Evolutionary conservation across 495 filamentous ascomycete genomes (phyloP), one percentile per base, ranked within the genome.

Genomic region (Chaetomidium leptoderma): DNA sequence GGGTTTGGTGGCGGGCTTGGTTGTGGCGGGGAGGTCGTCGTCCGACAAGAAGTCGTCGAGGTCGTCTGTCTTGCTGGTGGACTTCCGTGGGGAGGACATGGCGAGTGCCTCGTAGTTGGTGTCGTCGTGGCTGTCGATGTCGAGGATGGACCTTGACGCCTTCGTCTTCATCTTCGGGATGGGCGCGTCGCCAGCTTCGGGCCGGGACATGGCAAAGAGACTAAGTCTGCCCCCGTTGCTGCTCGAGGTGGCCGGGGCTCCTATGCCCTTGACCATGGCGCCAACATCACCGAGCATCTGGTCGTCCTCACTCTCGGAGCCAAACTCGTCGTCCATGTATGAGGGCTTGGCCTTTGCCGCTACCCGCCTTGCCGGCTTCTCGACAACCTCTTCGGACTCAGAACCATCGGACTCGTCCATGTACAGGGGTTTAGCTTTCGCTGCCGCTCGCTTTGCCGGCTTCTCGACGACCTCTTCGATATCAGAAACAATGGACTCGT

Each of bases 221-320:
- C 77, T 80, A 49, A 82, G 71, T 47, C 80, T 83, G 68, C 60
- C 84, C 70, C 61, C 80, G 29, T 76, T 70, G 32, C 54, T 58
- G 55, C 55, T 61, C n/a, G 60, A 50, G n/a, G 68, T 72, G 30
- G 71, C 68, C 19, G 76, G 71, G 54, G 74, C 81, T 37, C 85
- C 79, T 68, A 95, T 92, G 45, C 90, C 91, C 75, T 96, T 96
- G 63, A 97, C 91, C 83, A 97, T 85, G 56, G 83, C 82, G 68
- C 85, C 89, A 53, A 96, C 88, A 68, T 97, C 89, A 44, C 87
- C 87, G 50, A 96, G 83, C 70, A 89, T 85, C 64, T 82, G 83
- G 54, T 85, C 74, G 6, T 71, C 70, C 17, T 77, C 74, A 35
- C 72, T 58, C 57, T 82, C 78, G 19, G 78, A 72, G 32, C 33